These are phyloP conservation scores for Cokeromyces recurvatus DNA, from an alignment of 371 early-diverging fungal species.

Conservation along the genomic window DNA sequence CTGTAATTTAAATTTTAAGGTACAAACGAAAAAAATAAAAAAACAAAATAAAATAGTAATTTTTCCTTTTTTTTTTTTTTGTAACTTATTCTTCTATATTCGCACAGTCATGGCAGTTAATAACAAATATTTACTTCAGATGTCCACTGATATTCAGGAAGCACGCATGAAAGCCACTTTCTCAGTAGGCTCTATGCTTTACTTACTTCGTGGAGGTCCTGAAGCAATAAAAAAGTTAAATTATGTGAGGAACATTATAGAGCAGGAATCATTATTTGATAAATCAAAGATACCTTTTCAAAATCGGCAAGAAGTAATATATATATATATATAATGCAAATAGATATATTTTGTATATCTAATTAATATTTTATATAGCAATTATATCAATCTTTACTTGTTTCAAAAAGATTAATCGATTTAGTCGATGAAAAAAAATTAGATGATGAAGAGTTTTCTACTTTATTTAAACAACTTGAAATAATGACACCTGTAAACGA, in stretches of 20 bases:
- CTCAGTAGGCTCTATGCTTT: conserved; percentile 28
- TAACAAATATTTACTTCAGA: too few relatives aligned
- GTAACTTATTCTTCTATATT: too few relatives aligned
- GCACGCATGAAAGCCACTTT: conserved; percentile 48
- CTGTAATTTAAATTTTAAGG: too few relatives aligned
- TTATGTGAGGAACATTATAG: conserved; percentile 27
- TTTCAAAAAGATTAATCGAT: conserved; percentile 30
- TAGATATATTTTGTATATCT: conserved; percentile 3
- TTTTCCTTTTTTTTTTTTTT: too few relatives aligned
- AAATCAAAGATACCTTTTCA: conserved; percentile 26
- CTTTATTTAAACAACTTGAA: conserved; percentile 29
- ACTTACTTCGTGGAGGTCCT: conserved; percentile 37
- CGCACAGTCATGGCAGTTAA: too few relatives aligned
- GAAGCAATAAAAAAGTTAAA: conserved; percentile 25
- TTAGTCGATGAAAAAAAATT: conserved; percentile 37
- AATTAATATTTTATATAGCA: conserved; percentile 21
- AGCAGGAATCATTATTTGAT: conserved; percentile 44
- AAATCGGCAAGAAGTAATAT: conserved; percentile 35
- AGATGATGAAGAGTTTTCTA: conserved; percentile 20
- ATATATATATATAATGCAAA: too few relatives aligned
- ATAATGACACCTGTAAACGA: conserved; percentile 41
- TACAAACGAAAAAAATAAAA: too few relatives aligned
- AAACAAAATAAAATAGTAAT: too few relatives aligned
- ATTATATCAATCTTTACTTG: conserved; percentile 22
- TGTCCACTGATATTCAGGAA: conserved; percentile 32